Evolutionary conservation across 495 filamentous ascomycete genomes (phyloP).

Genomic region (Endocarpon pusillum): DNA sequence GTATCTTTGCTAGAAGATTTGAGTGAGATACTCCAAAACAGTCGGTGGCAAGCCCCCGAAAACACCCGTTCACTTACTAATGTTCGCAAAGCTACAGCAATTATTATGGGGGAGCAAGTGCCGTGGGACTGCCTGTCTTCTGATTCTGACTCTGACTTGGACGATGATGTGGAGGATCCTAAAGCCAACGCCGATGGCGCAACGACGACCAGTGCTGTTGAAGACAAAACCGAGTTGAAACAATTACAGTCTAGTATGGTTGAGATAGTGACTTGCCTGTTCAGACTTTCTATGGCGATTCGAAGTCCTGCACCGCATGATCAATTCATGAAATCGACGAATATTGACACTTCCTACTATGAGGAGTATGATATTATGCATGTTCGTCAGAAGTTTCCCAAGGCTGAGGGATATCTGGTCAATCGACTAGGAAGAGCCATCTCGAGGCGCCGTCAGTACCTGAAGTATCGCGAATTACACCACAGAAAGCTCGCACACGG

Average conservation of each 20-base stretch:
- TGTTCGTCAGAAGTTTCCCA: constrained; percentile 14
- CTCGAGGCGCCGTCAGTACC: constrained; percentile 21
- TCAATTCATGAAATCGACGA: constrained; percentile 12
- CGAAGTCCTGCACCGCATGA: constrained; percentile 19
- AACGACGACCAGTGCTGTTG: neutral
- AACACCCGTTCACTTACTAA: constrained; percentile 2
- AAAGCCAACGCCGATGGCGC: neutral
- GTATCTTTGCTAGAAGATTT: constrained; percentile 2
- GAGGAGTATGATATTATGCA: constrained; percentile 14
- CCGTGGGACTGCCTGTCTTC: constrained; percentile 1
- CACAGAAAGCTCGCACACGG: constrained; percentile 17
- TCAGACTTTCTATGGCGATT: constrained; percentile 10
- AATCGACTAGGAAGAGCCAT: constrained; percentile 25
- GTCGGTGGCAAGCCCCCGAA: neutral
- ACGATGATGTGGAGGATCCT: constrained; percentile 2
- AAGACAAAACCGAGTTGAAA: neutral
- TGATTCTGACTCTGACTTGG: neutral
- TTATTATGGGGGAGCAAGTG: constrained; percentile 6
- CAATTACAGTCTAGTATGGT: neutral
- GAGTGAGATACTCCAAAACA: neutral
- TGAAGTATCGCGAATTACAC: constrained; percentile 25
- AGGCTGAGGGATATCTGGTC: constrained; percentile 9
- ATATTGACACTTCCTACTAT: constrained; percentile 10
- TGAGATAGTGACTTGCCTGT: constrained; percentile 9
- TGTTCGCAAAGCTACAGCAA: constrained; percentile 4